These are phyloP conservation scores for Margaritispora aquatica DNA, from an alignment of 495 filamentous ascomycete genomes.

Conservation along the genomic window DNA sequence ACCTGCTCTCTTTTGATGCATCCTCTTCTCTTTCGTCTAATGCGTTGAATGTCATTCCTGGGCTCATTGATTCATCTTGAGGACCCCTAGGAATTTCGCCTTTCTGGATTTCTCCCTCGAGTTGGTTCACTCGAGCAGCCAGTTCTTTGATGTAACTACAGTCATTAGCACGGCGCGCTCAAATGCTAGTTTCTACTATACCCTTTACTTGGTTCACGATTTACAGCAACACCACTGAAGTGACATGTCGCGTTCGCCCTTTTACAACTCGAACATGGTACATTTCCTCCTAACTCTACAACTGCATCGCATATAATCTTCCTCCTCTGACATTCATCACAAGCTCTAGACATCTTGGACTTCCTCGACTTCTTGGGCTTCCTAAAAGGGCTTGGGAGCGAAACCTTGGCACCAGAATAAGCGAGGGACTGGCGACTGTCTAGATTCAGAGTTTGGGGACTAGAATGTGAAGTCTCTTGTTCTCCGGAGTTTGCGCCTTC, in stretches of 20 bases:
- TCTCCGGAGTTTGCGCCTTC: no score
- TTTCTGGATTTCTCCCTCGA: slow-evolving; percentile 57
- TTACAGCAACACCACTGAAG: slow-evolving; percentile 90
- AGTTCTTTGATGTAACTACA: slow-evolving; percentile 92
- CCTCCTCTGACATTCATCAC: slow-evolving; percentile 91
- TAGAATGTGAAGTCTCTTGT: no score
- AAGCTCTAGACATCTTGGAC: slow-evolving; percentile 88
- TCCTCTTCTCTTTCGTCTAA: no score
- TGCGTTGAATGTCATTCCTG: no score
- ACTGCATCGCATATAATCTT: slow-evolving; percentile 95
- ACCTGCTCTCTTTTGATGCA: no score
- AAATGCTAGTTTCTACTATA: slow-evolving; percentile 30
- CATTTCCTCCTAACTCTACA: slow-evolving; percentile 67
- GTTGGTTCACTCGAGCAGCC: slow-evolving; percentile 75
- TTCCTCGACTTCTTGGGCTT: no score
- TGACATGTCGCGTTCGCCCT: slow-evolving; percentile 71
- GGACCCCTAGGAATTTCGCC: slow-evolving; percentile 22
- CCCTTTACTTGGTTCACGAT: slow-evolving; percentile 94
- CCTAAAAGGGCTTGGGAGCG: no score
- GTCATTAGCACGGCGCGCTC: slow-evolving; percentile 1
- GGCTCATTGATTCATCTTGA: no score
- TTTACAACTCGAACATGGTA: slow-evolving; percentile 81
- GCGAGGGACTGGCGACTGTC: no score
- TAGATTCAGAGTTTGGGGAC: no score
- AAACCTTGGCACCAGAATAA: no score